Percentiles rank a stretch among this genome's conserved stretches.
These are phyloP conservation scores for Diplodia sapinea DNA, from an alignment of 2,329 filamentous ascomycete genomes.

Conservation along the genomic window DNA sequence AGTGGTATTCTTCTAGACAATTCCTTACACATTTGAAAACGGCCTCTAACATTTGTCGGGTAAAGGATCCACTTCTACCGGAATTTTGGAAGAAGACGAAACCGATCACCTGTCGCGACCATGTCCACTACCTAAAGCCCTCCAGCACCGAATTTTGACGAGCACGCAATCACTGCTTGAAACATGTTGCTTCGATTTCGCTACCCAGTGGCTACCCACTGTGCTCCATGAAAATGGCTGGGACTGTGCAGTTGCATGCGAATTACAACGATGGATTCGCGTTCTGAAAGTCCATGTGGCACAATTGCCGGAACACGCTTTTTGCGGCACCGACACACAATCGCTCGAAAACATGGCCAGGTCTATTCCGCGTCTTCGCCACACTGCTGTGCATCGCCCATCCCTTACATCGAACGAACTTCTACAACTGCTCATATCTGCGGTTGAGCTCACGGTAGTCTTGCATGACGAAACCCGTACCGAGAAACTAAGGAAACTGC, in stretches of 20 bases:
- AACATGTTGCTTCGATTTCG: constrained; percentile 50
- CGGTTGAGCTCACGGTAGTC: constrained; percentile 6
- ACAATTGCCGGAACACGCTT: not conserved
- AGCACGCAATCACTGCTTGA: constrained; percentile 48
- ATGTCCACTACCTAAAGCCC: constrained; percentile 43
- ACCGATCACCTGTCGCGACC: constrained; percentile 41
- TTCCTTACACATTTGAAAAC: not conserved
- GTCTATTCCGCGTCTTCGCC: constrained; percentile 4
- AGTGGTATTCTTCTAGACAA: not conserved
- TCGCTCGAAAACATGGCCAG: constrained; percentile 2
- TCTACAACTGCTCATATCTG: not conserved
- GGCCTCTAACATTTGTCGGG: not conserved
- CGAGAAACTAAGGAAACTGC: not conserved
- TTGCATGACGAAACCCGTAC: constrained; percentile 3
- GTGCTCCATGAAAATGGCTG: constrained; percentile 40
- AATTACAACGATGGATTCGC: constrained; percentile 46
- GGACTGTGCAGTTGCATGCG: constrained; percentile 46
- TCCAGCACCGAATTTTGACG: constrained; percentile 48
- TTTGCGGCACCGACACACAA: not conserved
- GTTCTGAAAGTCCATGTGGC: constrained; percentile 36
- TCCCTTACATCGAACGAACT: constrained; percentile 9
- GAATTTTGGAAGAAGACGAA: not conserved
- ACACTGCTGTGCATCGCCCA: constrained; percentile 5
- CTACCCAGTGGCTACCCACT: constrained; percentile 42
- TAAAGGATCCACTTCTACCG: not conserved